Evolutionary conservation across 2,329 filamentous ascomycete genomes (phyloP).

Genomic region (Cercospora citrullina): DNA sequence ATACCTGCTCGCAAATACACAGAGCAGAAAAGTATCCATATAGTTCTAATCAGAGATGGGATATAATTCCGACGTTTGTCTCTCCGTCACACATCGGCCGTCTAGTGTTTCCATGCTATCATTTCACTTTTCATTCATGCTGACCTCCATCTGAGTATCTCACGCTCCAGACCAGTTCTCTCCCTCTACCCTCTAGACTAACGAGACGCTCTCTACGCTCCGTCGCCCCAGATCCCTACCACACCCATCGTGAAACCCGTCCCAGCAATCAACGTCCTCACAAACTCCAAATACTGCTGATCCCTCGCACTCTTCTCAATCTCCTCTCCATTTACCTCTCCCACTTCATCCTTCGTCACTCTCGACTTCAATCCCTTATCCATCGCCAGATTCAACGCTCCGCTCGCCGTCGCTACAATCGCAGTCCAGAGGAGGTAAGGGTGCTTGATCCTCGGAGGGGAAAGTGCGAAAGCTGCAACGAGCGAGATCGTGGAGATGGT

Average conservation of each 20-base stretch:
- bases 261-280: conserved; percentile 46
- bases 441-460: conserved; percentile 72
- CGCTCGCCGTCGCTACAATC: conserved; percentile 58
- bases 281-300: conserved; percentile 45
- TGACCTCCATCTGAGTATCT: neutral
- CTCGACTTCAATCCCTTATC: conserved; percentile 27
- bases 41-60: neutral
- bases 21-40: neutral
- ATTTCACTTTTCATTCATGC: neutral
- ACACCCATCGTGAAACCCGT: conserved; percentile 50
- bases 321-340: conserved; percentile 50
- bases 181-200: neutral
- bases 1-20: neutral
- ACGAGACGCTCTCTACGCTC: conserved; percentile 27
- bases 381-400: conserved; percentile 42
- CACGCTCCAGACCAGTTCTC: neutral
- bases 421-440: conserved; percentile 89
- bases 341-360: conserved; percentile 38
- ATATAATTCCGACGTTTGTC: neutral
- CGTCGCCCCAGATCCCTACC: conserved; percentile 54
- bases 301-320: conserved; percentile 49
- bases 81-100: neutral
- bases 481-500: conserved; percentile 70
- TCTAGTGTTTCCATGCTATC: conserved; percentile 2
- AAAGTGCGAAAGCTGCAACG: conserved; percentile 73